Percentiles rank a stretch among this genome's conserved stretches.
phyloP scores from a whole-genome alignment of 108 stramenopile genomes.

The Aurantiochytrium sp. region DNA sequence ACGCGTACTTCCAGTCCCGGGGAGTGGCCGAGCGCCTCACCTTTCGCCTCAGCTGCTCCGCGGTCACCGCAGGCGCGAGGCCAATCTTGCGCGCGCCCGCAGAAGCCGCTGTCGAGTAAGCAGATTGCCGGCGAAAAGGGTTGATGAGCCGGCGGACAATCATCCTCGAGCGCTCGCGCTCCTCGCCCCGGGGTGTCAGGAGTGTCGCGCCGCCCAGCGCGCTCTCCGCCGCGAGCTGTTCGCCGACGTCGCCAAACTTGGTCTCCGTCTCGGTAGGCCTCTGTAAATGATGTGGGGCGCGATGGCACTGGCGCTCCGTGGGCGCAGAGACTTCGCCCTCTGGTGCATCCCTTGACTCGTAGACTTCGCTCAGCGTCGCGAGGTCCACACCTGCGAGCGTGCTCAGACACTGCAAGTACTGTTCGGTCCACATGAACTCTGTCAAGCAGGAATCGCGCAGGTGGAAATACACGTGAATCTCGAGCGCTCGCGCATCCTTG shows the following conservation, averaged over 20 bases:
- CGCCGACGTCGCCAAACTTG: no score
- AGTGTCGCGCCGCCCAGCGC: no score
- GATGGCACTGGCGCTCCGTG: no score
- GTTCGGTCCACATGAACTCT: slow-evolving; percentile 9
- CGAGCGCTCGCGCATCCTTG: background rate
- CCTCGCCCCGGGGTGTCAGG: background rate
- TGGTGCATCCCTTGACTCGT: background rate
- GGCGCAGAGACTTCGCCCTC: no score
- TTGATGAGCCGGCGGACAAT: background rate
- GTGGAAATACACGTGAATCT: background rate
- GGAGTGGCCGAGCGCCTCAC: background rate
- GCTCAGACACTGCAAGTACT: background rate
- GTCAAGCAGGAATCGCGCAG: background rate
- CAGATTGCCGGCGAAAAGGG: background rate
- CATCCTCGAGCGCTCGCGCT: background rate
- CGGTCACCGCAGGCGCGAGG: background rate
- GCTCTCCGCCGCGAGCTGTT: no score
- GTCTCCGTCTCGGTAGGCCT: no score
- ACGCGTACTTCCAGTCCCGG: background rate
- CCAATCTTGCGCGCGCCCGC: background rate
- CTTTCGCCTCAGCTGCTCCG: background rate
- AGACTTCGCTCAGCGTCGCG: background rate
- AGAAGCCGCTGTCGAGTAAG: background rate
- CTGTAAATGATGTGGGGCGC: no score
- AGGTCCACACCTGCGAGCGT: background rate